Evolutionary conservation across 257 asterid genomes (phyloP), one percentile per base, ranked within the genome.

Genomic region (Jaltomata sinuosa): DNA sequence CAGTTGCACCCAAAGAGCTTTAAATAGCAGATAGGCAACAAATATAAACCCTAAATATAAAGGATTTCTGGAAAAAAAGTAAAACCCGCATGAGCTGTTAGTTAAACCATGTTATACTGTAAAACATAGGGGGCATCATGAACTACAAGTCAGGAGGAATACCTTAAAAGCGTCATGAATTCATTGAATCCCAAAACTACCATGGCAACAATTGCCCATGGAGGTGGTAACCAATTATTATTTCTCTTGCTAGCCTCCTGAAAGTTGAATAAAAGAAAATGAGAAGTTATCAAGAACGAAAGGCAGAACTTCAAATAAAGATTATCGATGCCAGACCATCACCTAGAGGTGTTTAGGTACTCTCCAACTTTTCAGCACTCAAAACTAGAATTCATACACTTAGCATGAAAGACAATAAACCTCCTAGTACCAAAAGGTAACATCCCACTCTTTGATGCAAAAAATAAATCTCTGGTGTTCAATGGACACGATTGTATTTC

Each of bases 1-100:
- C 83, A 97, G 87, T 87, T 95, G 99, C 87, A 97, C 98, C 99
- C 99, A 97, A 62, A 97, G 94, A 85, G 99, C 99, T 91, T 97
- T 97, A 3, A 81, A 61, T 54, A 95, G 93, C 84, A 95, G 94
- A 84, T 81, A 95, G 50, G 85, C 94, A 50, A 94, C 93, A 22
- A 95, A 97, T 82, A 97, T 91, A 86, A 95, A 81, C 36, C 93
- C 92, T 88, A 97, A 87, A 88, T 92, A 97, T 88, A 94, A 87
- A 14, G 99, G 99, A 89, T 97, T 97, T 87, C 99, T 97, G 97
- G 62, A 86, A n/a, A 36, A 89, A 80, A 87, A 82, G 80, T 77
- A 85, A 81, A 79, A 62, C 40, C n/a, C 86, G 5, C 27, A n/a
- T 76, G 32, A 81, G 82, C 78, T 27, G 67, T 52, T 42, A 57